phyloP scores from a whole-genome alignment of 768 basidiomycete genomes.

The Baorangia bicolor region DNA sequence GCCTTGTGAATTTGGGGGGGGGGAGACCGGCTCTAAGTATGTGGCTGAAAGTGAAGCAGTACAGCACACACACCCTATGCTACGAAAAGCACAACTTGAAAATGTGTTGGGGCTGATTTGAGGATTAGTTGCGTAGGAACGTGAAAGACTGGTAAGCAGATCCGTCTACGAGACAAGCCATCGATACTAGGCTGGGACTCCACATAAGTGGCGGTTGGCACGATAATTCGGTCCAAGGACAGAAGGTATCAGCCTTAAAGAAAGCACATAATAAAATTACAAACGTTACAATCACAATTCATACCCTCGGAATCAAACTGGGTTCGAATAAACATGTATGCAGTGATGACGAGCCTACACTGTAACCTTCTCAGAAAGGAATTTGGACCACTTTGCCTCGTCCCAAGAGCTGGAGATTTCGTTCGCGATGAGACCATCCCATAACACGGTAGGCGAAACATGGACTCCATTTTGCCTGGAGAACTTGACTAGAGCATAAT shows the following conservation, averaged over 20 bases:
- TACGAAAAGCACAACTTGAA: not conserved
- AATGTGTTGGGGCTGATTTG: not conserved
- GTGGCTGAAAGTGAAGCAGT: not conserved
- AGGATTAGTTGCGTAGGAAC: not conserved
- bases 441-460: slow-evolving; percentile 80
- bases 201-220: not conserved
- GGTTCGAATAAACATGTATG: not conserved
- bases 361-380: slow-evolving; percentile 57
- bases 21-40: not conserved
- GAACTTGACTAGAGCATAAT: slow-evolving; percentile 68
- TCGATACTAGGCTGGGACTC: too few relatives aligned
- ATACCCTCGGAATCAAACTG: not conserved
- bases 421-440: slow-evolving; percentile 70
- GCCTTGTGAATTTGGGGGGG: not conserved
- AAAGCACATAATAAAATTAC: not conserved
- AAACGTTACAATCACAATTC: not conserved
- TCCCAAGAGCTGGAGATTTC: slow-evolving; percentile 84
- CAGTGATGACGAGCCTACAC: slow-evolving; percentile 26
- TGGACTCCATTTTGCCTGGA: slow-evolving; percentile 90
- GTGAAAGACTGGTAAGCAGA: too few relatives aligned
- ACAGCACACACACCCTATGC: not conserved
- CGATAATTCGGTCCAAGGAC: not conserved
- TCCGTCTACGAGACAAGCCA: too few relatives aligned
- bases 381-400: slow-evolving; percentile 76
- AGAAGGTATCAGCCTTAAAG: not conserved